Evolutionary conservation across 2,329 filamentous ascomycete species (phyloP), one percentile per base, ranked within the genome.

Genomic region (Hypoxylon sp.): DNA sequence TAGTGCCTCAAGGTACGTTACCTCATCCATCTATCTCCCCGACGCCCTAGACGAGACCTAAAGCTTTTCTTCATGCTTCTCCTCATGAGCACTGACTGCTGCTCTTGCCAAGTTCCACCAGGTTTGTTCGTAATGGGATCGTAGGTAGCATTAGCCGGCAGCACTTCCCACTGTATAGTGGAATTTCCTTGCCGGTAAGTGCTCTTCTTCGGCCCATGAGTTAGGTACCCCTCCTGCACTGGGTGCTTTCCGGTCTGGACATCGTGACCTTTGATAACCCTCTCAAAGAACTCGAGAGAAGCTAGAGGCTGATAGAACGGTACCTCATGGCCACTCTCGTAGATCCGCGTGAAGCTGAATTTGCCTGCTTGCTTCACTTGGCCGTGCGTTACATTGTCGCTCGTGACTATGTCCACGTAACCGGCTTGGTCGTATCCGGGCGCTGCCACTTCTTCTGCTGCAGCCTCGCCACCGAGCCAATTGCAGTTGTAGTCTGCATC

Each of bases 281-380:
- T 80, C 75, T 83, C 78, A 68, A 87, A 85, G 65, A 86, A 79
- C 66, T 82, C 81, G 11, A 86, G 76, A 6, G 84, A 76, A 11
- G 80, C 82, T 32, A 83, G 76, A 2, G 82, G 86, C 72, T 87
- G 85, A 74, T 87, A 87, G 74, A 86, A 87, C 0, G 85, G 85
- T 30, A 82, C 80, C 71, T 81, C 78, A 70, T 82, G 80, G 7
- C 80, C 80, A 21, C 75, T 74, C 62, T 81, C 76, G 71, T 79
- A 82, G 68, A 87, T 79, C 23, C 85, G 79, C 5, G 82, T 79
- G 73, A 86, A 86, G 49, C 80, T 82, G 75, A 83, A 86, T 60
- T 81, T 80, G 14, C 80, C 84, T 3, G 81, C 78, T 75, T 88
- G 85, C 74, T 81, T 83, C 19, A 84, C 83, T 71, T 86, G 83